Conservation (phyloP, 176 grass and related monocot genomes). For the Hsuehochloa calcarea region DNA sequence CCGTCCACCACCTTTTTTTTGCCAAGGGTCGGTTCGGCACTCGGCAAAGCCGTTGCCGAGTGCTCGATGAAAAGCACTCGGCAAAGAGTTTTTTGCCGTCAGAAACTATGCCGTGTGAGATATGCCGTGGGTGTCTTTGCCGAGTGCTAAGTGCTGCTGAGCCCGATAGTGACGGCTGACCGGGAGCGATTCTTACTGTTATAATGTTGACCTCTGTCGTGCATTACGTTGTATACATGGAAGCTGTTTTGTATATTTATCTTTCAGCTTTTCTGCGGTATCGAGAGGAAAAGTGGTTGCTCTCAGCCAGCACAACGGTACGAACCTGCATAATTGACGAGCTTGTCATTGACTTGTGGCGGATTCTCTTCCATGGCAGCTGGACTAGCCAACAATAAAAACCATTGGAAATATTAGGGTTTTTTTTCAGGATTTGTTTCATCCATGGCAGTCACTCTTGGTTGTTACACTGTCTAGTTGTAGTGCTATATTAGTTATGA, state of each 20-base stretch:
- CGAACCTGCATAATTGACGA: not conserved
- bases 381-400: not conserved
- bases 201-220: not conserved
- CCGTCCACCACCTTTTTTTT: too few relatives aligned
- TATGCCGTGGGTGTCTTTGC: too few relatives aligned
- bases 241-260: not conserved
- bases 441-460: not conserved
- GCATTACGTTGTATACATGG: not conserved
- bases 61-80: too few relatives aligned
- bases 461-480: slow-evolving; percentile 9
- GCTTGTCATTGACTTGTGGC: slow-evolving; percentile 23
- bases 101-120: too few relatives aligned
- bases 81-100: too few relatives aligned
- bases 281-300: not conserved
- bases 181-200: not conserved
- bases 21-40: too few relatives aligned
- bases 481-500: not conserved
- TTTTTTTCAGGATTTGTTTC: not conserved
- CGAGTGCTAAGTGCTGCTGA: too few relatives aligned
- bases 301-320: not conserved
- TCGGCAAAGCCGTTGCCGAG: too few relatives aligned
- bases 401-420: not conserved
- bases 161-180: too few relatives aligned
- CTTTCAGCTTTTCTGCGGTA: not conserved
- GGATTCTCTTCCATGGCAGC: slow-evolving; percentile 6